Evolutionary conservation across 768 basidiomycete species (phyloP).

Genomic region (Cystofilobasidium ferigula): DNA sequence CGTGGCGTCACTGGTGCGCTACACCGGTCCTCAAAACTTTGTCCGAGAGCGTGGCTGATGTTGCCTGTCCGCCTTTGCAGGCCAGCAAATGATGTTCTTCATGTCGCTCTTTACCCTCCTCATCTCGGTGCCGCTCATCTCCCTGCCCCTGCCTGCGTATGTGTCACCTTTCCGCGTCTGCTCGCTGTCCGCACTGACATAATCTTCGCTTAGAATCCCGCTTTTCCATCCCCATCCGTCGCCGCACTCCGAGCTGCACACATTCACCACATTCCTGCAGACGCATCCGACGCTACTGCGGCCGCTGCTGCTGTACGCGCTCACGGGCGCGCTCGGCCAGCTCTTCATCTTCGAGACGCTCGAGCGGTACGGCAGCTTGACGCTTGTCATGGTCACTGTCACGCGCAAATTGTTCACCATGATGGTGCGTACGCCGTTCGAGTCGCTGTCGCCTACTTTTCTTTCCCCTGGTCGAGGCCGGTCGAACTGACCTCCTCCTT

Average conservation of each 20-base stretch:
- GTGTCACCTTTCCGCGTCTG: slow-evolving; percentile 57
- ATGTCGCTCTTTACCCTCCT: slow-evolving; percentile 79
- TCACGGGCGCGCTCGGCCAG: slow-evolving; percentile 88
- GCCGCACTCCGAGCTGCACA: slow-evolving; percentile 31
- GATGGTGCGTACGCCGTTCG: slow-evolving; percentile 45
- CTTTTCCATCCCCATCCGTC: slow-evolving; percentile 22
- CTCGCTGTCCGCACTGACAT: slow-evolving; percentile 29
- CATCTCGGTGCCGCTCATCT: slow-evolving; percentile 55
- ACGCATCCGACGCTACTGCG: slow-evolving; percentile 61
- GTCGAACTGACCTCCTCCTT: not conserved
- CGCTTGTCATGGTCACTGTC: slow-evolving; percentile 66
- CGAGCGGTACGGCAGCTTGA: slow-evolving; percentile 37
- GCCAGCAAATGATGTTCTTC: slow-evolving; percentile 99
- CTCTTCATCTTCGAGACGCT: slow-evolving; percentile 92
- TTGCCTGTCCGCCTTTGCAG: slow-evolving; percentile 52
- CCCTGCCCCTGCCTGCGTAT: slow-evolving; percentile 38
- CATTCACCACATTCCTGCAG: slow-evolving; percentile 60
- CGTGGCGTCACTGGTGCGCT: slow-evolving; percentile 16
- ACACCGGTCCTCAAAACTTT: not conserved
- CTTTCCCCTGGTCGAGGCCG: not conserved
- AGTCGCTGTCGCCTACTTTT: too few species aligned
- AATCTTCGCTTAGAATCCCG: slow-evolving; percentile 27
- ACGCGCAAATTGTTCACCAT: slow-evolving; percentile 97
- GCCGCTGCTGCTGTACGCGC: slow-evolving; percentile 70
- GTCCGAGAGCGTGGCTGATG: not conserved